A percentile compares a stretch with the other conserved stretches of the same genome.
These are phyloP conservation scores for Microdochium nivale DNA, from an alignment of 2,329 filamentous ascomycete genomes.

Conservation along the genomic window DNA sequence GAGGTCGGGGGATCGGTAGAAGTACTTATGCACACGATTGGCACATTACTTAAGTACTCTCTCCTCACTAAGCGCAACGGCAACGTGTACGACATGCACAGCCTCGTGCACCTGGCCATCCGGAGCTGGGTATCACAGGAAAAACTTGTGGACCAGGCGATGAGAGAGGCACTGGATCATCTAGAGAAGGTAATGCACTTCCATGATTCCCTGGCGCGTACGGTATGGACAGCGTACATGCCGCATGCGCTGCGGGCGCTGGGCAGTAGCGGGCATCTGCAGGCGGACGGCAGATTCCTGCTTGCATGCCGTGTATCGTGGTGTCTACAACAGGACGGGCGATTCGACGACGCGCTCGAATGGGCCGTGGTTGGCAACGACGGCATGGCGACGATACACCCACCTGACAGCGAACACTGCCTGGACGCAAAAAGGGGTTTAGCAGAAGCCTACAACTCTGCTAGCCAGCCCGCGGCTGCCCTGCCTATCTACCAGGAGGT, in stretches of 20 bases:
- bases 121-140: constrained; percentile 17
- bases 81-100: constrained; percentile 25
- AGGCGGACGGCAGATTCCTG: background rate
- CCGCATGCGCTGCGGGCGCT: background rate
- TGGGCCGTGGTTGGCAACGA: background rate
- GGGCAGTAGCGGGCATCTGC: background rate
- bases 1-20: background rate
- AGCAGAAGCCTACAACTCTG: background rate
- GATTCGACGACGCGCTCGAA: background rate
- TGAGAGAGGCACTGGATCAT: background rate
- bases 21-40: constrained; percentile 15
- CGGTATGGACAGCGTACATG: background rate
- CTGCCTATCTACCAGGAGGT: too few relatives aligned
- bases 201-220: background rate
- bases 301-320: background rate
- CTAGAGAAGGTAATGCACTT: background rate
- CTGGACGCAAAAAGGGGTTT: background rate
- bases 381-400: background rate
- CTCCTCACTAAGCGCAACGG: constrained; percentile 18
- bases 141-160: background rate
- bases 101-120: constrained; percentile 24
- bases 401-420: background rate
- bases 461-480: too few relatives aligned
- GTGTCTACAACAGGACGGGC: background rate
- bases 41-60: constrained; percentile 20